A percentile compares a stretch with the other conserved stretches of the same genome.
Conservation (phyloP, 2,329 filamentous ascomycete genomes). For the Ceratocystis colombiana region DNA sequence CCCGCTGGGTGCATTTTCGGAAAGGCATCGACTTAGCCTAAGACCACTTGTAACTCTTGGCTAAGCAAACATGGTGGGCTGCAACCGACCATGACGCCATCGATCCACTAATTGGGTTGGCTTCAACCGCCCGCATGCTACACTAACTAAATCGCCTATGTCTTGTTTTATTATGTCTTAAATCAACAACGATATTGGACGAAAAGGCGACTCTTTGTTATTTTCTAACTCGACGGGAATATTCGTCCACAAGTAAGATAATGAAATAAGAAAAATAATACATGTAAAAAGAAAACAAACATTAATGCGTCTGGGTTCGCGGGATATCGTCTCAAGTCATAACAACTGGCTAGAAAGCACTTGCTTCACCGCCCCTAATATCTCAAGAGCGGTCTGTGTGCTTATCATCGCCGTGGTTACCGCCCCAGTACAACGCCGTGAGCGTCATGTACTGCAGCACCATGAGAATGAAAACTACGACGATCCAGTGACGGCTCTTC, state of each 20-base stretch:
- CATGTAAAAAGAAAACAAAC: not conserved
- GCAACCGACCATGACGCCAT: conserved; percentile 1
- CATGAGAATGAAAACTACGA: conserved; percentile 13
- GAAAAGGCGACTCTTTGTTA: not conserved
- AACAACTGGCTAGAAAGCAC: not conserved
- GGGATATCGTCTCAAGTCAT: conserved; percentile 13
- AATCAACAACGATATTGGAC: no score
- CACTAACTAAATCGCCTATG: no score
- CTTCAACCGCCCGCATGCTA: no score
- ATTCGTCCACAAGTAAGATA: not conserved
- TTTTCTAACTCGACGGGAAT: not conserved
- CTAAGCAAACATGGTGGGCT: not conserved
- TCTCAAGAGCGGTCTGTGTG: conserved; percentile 11
- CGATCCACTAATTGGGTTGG: not conserved
- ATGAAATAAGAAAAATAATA: not conserved
- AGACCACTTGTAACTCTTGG: not conserved
- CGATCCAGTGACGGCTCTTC: conserved; percentile 16
- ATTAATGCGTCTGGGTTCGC: conserved; percentile 14
- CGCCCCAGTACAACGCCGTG: conserved; percentile 12
- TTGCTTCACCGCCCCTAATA: not conserved
- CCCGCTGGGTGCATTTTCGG: not conserved
- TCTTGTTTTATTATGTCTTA: no score
- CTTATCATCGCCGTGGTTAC: not conserved
- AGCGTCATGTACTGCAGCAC: conserved; percentile 15
- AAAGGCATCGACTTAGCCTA: not conserved